Percentiles rank a stretch among this genome's conserved stretches.
These are phyloP conservation scores for Cavenderia fasciculata DNA, from an alignment of 78 protist genomes.

Conservation along the genomic window DNA sequence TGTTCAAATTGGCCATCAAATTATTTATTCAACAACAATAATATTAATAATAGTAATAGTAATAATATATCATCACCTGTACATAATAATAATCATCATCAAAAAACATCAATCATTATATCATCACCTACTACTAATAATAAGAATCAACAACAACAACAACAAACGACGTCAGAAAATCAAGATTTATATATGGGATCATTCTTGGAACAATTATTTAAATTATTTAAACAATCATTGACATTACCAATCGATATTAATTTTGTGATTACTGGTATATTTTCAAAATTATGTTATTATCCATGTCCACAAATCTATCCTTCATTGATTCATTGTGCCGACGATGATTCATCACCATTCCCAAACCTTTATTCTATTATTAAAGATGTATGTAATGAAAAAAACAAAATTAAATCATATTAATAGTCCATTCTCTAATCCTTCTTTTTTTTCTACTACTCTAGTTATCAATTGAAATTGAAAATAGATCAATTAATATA, in stretches of 20 bases:
- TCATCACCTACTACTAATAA: constrained; percentile 3
- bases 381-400: constrained; percentile 1
- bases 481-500: constrained; percentile 42
- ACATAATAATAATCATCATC: background rate
- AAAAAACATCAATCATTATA: background rate
- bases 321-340: constrained; percentile 13
- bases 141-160: background rate
- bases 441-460: background rate
- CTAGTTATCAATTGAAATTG: constrained; percentile 49
- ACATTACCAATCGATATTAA: constrained; percentile 57
- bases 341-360: background rate
- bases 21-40: constrained; percentile 11
- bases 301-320: constrained; percentile 73
- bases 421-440: background rate
- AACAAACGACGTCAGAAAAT: background rate
- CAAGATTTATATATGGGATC: constrained; percentile 1
- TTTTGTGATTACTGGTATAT: constrained; percentile 51
- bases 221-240: constrained; percentile 11
- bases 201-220: constrained; percentile 25
- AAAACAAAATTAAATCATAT: background rate
- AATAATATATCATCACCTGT: background rate
- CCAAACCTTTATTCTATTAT: constrained; percentile 17
- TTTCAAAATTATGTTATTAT: constrained; percentile 64
- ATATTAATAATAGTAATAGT: background rate
- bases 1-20: constrained; percentile 41